Conservation (phyloP, 352 stramenopile species). For the Peronospora destructor region DNA sequence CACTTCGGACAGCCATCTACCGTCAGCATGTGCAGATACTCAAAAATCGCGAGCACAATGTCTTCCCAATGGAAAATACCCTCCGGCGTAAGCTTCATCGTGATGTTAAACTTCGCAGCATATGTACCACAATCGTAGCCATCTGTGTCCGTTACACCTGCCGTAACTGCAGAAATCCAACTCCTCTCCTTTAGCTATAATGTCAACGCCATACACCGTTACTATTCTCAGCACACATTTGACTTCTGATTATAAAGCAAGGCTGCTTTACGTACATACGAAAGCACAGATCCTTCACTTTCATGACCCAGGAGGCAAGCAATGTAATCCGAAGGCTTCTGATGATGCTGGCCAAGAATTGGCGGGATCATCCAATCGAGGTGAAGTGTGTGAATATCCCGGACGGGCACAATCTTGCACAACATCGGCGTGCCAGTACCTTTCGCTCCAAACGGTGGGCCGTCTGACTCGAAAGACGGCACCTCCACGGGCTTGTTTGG, state of each 20-base stretch:
- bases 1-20: slow-evolving; percentile 46
- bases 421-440: slow-evolving; percentile 38
- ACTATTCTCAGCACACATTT: slow-evolving; percentile 9
- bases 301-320: slow-evolving; percentile 76
- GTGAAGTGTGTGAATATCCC: slow-evolving; percentile 71
- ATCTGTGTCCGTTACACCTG: slow-evolving; percentile 63
- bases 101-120: slow-evolving; percentile 60
- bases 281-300: slow-evolving; percentile 76
- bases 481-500: slow-evolving; percentile 43
- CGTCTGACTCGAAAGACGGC: slow-evolving; percentile 36
- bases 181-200: slow-evolving; percentile 63
- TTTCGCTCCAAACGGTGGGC: slow-evolving; percentile 46
- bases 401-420: slow-evolving; percentile 64
- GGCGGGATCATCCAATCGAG: slow-evolving; percentile 75
- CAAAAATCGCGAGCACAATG: slow-evolving; percentile 54
- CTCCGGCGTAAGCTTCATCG: slow-evolving; percentile 63
- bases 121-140: slow-evolving; percentile 66
- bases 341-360: slow-evolving; percentile 55
- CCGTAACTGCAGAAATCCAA: slow-evolving; percentile 72
- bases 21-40: slow-evolving; percentile 59
- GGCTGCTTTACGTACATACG: slow-evolving; percentile 37
- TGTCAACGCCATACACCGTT: not conserved
- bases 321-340: slow-evolving; percentile 78
- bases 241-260: not conserved
- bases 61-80: slow-evolving; percentile 56